Evolutionary conservation across 148 eudicot species (phyloP).

Genomic region (Vaccinium vitisidaea): DNA sequence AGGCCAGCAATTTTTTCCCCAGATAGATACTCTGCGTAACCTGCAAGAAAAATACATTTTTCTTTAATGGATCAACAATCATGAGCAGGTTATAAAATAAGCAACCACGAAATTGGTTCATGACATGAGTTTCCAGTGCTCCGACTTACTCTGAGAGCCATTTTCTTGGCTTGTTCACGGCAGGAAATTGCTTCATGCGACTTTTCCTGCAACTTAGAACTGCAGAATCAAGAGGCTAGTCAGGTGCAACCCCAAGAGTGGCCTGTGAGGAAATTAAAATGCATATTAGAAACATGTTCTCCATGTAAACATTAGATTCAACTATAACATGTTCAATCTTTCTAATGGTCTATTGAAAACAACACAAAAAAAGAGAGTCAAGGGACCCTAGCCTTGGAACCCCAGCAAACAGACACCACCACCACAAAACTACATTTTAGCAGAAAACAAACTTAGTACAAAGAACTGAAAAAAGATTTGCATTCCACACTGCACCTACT

Average conservation of each 20-base stretch:
- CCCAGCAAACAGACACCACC: too few relatives aligned
- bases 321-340: too few relatives aligned
- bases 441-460: too few relatives aligned
- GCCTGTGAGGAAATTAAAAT: constrained; percentile 38
- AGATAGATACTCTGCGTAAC: constrained; percentile 90
- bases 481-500: too few relatives aligned
- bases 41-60: constrained; percentile 25
- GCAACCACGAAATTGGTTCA: background rate
- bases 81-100: background rate
- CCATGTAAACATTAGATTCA: background rate
- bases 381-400: too few relatives aligned
- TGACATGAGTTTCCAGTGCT: background rate
- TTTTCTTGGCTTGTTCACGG: constrained; percentile 82
- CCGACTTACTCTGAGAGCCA: constrained; percentile 77
- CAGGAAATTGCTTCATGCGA: constrained; percentile 82
- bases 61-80: background rate
- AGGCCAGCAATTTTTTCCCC: constrained; percentile 95
- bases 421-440: too few relatives aligned
- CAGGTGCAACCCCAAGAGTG: constrained; percentile 93
- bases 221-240: constrained; percentile 91
- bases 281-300: constrained; percentile 9
- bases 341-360: too few relatives aligned
- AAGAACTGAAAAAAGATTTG: too few relatives aligned
- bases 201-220: constrained; percentile 37
- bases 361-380: too few relatives aligned